Percentiles rank a stretch among this genome's conserved stretches.
phyloP scores from a whole-genome alignment of 2,329 filamentous ascomycete genomes.

The Colletotrichum viniferum region DNA sequence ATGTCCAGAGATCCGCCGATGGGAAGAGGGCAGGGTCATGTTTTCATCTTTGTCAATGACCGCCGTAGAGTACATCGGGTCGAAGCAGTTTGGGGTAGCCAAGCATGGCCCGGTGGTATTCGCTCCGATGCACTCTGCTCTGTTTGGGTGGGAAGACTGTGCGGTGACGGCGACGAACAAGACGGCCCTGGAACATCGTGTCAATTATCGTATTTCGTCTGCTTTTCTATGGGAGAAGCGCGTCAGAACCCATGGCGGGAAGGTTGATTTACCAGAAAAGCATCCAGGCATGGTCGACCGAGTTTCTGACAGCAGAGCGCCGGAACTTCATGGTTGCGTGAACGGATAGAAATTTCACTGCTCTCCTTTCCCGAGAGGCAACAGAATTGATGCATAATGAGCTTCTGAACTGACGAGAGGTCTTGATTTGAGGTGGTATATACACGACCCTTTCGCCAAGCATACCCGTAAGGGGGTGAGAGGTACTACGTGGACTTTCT shows the following conservation, averaged over 20 bases:
- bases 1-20: constrained; percentile 22
- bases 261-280: background rate
- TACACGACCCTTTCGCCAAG: background rate
- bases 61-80: background rate
- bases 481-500: background rate
- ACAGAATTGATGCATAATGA: background rate
- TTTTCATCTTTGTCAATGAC: background rate
- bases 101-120: background rate
- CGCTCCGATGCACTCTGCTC: background rate
- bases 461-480: rapidly evolving
- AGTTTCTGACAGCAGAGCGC: background rate
- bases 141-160: background rate
- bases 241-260: background rate
- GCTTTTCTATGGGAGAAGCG: background rate
- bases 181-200: rapidly evolving
- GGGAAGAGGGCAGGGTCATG: background rate
- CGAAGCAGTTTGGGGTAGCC: background rate
- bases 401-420: rapidly evolving
- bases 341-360: background rate
- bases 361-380: rapidly evolving
- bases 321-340: background rate
- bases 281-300: rapidly evolving
- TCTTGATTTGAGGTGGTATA: rapidly evolving
- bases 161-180: background rate
- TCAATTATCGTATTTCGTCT: rapidly evolving